A percentile compares a stretch with the other conserved stretches of the same genome.
Conservation (phyloP, 1,139 yeast genomes). For the Suhomyces taliae region DNA sequence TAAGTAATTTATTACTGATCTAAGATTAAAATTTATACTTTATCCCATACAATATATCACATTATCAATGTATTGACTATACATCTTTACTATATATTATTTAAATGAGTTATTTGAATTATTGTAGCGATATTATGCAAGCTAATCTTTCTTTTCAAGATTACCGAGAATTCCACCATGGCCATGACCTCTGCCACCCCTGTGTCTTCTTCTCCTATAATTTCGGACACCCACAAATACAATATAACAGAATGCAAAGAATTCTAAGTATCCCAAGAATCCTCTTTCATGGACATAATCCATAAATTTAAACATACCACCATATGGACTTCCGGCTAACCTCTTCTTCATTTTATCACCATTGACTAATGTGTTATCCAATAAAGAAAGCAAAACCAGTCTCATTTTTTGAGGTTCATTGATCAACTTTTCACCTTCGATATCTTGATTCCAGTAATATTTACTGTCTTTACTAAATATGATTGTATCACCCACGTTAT, state of each 20-base stretch:
- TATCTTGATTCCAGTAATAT: conserved; percentile 34
- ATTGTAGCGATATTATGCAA: not conserved
- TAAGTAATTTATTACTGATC: too few relatives aligned
- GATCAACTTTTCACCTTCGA: conserved; percentile 27
- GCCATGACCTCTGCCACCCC: conserved; percentile 5
- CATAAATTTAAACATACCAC: conserved; percentile 36
- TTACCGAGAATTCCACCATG: conserved; percentile 27
- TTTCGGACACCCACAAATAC: not conserved
- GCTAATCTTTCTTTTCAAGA: conserved; percentile 22
- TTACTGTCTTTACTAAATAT: conserved; percentile 33
- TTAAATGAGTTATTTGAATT: too few relatives aligned
- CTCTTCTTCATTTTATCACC: conserved; percentile 16
- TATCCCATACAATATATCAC: too few relatives aligned
- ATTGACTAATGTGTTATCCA: conserved; percentile 28
- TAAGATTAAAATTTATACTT: too few relatives aligned
- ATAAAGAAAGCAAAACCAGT: conserved; percentile 30
- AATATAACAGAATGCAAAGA: conserved; percentile 15
- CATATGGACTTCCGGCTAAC: conserved; percentile 48
- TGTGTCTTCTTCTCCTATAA: conserved; percentile 1
- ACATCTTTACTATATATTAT: not conserved
- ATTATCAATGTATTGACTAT: not conserved
- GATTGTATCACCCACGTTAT: conserved; percentile 45
- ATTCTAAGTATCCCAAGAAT: conserved; percentile 40
- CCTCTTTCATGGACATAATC: conserved; percentile 49
- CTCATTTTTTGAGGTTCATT: conserved; percentile 32